Evolutionary conservation across 805 yeast genomes (phyloP), one percentile per base, ranked within the genome.

Genomic region (Starmerella potacharoeniae): DNA sequence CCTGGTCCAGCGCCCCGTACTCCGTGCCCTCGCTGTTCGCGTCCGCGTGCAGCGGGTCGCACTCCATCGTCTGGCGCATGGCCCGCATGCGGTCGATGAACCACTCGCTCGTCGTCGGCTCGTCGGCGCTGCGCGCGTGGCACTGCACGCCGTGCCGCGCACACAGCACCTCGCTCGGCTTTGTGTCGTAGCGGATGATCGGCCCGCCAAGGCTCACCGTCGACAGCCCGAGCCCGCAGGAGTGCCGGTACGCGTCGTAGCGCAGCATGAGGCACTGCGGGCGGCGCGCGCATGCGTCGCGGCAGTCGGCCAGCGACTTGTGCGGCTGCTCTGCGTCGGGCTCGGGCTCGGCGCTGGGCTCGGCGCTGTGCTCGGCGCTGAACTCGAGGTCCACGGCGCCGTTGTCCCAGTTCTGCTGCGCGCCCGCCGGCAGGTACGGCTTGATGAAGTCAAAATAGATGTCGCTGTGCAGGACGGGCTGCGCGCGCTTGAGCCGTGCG

Each of bases 331-430:
- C 10, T 1, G 41, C 37, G 31, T 4, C 35, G 22, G 17, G 28
- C 16, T 51, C n/a, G n/a, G n/a, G 45, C 30, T 37, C 17, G 13
- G 57, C 53, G 9, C 62, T 51, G 39, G 56, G 9, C 3, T 48
- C 37, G 31, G 10, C 35, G 22, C 17, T 33, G 28, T 51, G 45
- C 30, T 37, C 17, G 13, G 57, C 53, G 9, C 62, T 51, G 39
- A 51, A 59, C 46, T 55, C 62, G 11, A 56, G 33, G 29, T 62
- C 63, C 22, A 49, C 40, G 37, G 69, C 68, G 13, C 51, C 53
- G 40, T 66, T 66, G 43, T 66, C 66, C 69, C 69, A 66, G 55
- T 65, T 62, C 28, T 45, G 37, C 47, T 64, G 61, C 1, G 61
- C 54, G 3, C 51, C 57, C 1, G 43, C 39, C 29, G 57, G 55